Base-by-base conservation (phyloP, 192 early-diverging fungal species). In the Linderina pennispora region DNA sequence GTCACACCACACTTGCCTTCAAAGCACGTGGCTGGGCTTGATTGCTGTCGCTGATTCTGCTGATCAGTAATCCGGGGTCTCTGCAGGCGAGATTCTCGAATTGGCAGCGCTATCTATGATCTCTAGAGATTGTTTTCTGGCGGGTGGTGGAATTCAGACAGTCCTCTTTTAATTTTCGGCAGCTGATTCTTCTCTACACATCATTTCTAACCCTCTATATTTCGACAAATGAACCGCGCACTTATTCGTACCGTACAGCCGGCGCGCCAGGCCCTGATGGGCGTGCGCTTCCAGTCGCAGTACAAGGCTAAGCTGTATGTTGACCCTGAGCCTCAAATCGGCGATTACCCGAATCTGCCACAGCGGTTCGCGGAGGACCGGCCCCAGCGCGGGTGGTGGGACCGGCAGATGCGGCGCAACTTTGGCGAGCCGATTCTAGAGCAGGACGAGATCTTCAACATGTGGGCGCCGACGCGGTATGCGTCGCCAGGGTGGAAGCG, bases 341-440 rank as follows among this genome's bases (percentile, higher is more conserved):
- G 85, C 34, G 78, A 81, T 34, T 87, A 87, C 45, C 85, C 85
- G 45, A 85, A 85, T 55, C 45, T 87, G 61, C 83, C 82, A 24
- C 79, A 77, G 32, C 48, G 63, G 58, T 81, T 74, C 51, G 55
- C 75, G 21, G 79, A 87, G 54, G 65, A 62, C 24, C 76, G 82
- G 54, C 73, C 77, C 44, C 78, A 75, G 34, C 69, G 53, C 37
- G 85, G 82, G 33, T 87, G 80, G 77, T 76, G 72, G 77, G 81
- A 87, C 67, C 61, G 68, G 45, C 85, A 87, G 71, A 82, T 81
- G 55, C 74, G 82, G 41, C 76, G 85, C 40, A 87, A 87, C 76
- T 85, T 82, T 74, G 85, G 83, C 19, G 85, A 87, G 54, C 59
- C 74, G 32, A 57, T 87, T 37, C 73, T 67, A 14, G 85, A 87